phyloP scores from a whole-genome alignment of 2,329 filamentous ascomycete genomes.

The Fusarium verrucosum region DNA sequence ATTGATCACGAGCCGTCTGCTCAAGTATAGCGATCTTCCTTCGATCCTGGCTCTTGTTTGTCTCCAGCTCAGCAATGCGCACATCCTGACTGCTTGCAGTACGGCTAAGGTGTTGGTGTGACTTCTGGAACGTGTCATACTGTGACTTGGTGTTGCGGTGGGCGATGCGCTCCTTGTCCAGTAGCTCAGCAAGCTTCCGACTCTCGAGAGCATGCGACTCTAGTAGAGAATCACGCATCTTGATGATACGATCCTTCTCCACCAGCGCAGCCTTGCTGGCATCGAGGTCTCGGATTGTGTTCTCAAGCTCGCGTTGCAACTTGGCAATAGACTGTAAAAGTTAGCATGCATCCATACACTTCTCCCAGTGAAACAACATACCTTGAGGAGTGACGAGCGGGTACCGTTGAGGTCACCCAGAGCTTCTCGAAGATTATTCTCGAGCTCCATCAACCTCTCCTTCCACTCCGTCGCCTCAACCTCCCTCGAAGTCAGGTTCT shows the following conservation, averaged over 20 bases:
- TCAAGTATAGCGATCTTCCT: slow-evolving; percentile 81
- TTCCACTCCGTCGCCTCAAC: slow-evolving; percentile 92
- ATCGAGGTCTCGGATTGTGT: slow-evolving; percentile 83
- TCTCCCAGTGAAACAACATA: slow-evolving; percentile 49
- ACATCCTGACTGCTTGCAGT: slow-evolving; percentile 87
- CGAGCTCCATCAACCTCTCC: slow-evolving; percentile 87
- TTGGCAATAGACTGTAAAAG: slow-evolving; percentile 77
- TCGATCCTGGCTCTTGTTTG: slow-evolving; percentile 78
- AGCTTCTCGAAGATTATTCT: slow-evolving; percentile 86
- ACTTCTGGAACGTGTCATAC: slow-evolving; percentile 88
- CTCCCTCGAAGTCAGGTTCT: slow-evolving; percentile 83
- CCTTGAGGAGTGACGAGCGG: slow-evolving; percentile 83
- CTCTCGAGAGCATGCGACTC: slow-evolving; percentile 90
- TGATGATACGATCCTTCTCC: slow-evolving; percentile 92
- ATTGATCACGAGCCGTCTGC: slow-evolving; percentile 82
- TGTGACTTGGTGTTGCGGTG: slow-evolving; percentile 88
- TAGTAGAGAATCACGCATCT: slow-evolving; percentile 86
- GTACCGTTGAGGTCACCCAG: slow-evolving; percentile 90
- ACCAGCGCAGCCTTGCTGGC: slow-evolving; percentile 77
- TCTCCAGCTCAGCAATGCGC: slow-evolving; percentile 86
- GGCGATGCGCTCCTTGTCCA: slow-evolving; percentile 88
- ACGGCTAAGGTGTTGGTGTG: slow-evolving; percentile 85
- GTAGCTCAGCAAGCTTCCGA: slow-evolving; percentile 82
- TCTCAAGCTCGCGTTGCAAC: slow-evolving; percentile 87
- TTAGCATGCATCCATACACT: slow-evolving; percentile 23